Base-by-base conservation (phyloP, 257 asterid species). In the Lycium ferocissimum region DNA sequence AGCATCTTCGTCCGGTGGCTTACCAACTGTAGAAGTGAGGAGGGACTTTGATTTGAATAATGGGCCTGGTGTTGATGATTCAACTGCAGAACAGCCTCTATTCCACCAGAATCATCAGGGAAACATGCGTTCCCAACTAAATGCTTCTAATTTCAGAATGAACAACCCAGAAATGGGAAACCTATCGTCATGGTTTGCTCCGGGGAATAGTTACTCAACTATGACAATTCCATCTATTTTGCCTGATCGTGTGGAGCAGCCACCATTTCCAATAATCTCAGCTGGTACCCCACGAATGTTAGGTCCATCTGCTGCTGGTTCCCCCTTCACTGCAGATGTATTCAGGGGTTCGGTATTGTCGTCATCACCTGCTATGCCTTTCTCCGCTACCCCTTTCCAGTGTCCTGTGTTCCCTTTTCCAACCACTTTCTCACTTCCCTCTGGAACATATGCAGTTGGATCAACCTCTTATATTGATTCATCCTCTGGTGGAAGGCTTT, bases 101-200 rank as follows among this genome's bases (percentile, higher is more conserved):
- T 75, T 81, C 69, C 82, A 40, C 70, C 89, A 69, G 69, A 88
- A 51, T 81, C 62, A 81, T 72, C 88, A 90, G 63, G 90, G 83
- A 54, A 88, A 83, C 88, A 79, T 87, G 84, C 86, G 89, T 43
- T 53, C 94, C 22, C 98, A 88, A 40, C 84, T 86, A 61, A 88
- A 91, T 82, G 57, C 87, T 67, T 51, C 89, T 38, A 92, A 94
- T 75, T 85, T 86, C 51, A 84, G 92, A 86, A 54, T 90, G 59
- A 90, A 76, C 86, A 87, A 83, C 86, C 89, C 88, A 17, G 95
- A 88, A 47, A 79, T 91, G 14, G 93, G 93, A 58, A 93, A 81
- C 85, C 89, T 90, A 88, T 85, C 98, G 5, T 88, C 99, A 86
- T 94, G 97, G 98, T 91, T 94, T 86, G 78, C 95, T 35, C 87